Evolutionary conservation across 2,329 filamentous ascomycete genomes (phyloP), one percentile per base, ranked within the genome.

Genomic region (Fusarium staphyleae): DNA sequence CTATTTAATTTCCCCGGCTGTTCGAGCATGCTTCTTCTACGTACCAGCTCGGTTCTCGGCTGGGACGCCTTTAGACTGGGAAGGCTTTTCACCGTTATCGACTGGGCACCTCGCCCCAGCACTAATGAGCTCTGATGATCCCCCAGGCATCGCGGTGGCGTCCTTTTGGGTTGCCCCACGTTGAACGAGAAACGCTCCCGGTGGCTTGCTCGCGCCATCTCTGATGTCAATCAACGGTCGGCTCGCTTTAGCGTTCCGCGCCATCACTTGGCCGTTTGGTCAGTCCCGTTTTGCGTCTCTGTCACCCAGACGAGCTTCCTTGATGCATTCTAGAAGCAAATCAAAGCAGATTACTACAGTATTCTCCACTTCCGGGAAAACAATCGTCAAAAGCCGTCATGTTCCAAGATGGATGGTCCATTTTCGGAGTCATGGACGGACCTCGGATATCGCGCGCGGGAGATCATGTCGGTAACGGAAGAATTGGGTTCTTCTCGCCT

Each of bases 131-230:
- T 16, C 15, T 29, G 29, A 24, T n/a, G 8, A 6, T 5, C 8
- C n/a, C 42, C 13, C 14, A 16, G 42, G 10, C 15, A 19, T 32
- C 10, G 13, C n/a, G 12, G 9, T 24, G 22, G 22, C 22, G 22
- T 24, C 22, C 22, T 24, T 9, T 8, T 24, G 5, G 22, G 22
- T 9, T 24, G 22, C 22, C 16, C 16, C 7, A 15, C 29, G 24
- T 13, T 37, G 10, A 28, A 14, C 12, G 26, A 37, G 35, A n/a
- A 32, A 26, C 16, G 54, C 32, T 32, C 51, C 29, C 41, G 12
- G 36, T 54, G 53, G 48, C 58, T 62, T 62, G 35, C 33, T 50
- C 45, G 39, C 55, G 49, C 48, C 49, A 46, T 44, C 29, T 4
- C 28, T 47, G 35, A 37, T 24, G 36, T 47, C 43, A 15, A 16